Evolutionary conservation across 1,284 basidiomycete species (phyloP), one percentile per base, ranked within the genome.

Genomic region (Mrakiaceae sp.): DNA sequence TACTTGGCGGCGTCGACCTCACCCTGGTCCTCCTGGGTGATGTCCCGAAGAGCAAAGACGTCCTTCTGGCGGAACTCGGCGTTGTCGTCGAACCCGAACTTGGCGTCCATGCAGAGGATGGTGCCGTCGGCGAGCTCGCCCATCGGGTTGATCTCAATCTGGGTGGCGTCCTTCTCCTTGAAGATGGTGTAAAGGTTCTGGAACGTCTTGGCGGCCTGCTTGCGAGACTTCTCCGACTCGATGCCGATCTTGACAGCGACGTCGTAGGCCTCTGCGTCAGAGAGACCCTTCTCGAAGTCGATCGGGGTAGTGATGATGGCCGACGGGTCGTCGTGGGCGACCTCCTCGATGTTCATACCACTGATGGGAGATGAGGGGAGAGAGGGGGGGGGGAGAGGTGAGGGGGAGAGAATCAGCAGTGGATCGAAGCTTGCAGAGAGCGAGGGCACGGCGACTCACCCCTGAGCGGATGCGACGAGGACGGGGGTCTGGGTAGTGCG

Each of bases 81-180:
- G 74, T 99, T 98, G 76, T 99, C 96, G 74, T 99, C 96, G 72
- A 99, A 98, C 52, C 94, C 93, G 70, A 98, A 91, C 79, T 99
- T 99, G 75, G 96, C 96, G 76, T 99, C 96, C 96, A 99, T 98
- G 81, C 93, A 98, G 63, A 99, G 85, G 61, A 98, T 93, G 70
- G 83, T 84, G 10, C 96, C 96, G 74, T 98, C 94, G 49, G 82
- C 83, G 59, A 93, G 89, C 79, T 98, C 88, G n/a, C 93, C 92
- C 79, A 99, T 81, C 40, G 96, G 96, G 80, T 99, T 99, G 78
- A 99, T 99, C 81, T 99, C 96, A 72, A 99, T 97, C 78, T 98
- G 96, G 5, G 96, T 98, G 5, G 95, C 92, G 76, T 99, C 96
- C 81, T 95, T 98, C 69, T 98, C 94, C 79, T 93, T 95, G 83